Conservation (phyloP, 495 filamentous ascomycete genomes). For the Neurospora sp. region DNA sequence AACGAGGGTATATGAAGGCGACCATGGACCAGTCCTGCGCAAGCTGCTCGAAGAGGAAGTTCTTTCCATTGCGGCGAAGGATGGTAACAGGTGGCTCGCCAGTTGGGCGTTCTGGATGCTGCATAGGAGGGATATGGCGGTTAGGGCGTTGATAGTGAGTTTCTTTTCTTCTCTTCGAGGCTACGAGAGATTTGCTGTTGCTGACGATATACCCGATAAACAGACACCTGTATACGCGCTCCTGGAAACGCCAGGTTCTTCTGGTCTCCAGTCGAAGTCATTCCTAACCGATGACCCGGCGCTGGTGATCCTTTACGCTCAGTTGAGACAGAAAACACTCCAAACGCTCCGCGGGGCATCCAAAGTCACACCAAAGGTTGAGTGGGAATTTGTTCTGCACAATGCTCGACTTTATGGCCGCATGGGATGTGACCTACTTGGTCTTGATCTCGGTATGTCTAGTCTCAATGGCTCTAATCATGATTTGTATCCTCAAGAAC, state of each 20-base stretch:
- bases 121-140: conserved; percentile 69
- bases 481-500: neutral
- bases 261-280: conserved; percentile 56
- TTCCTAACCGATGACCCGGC: conserved; percentile 88
- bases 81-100: conserved; percentile 88
- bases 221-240: conserved; percentile 70
- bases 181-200: neutral
- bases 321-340: conserved; percentile 74
- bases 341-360: conserved; percentile 78
- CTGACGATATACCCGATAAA: conserved; percentile 5
- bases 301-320: conserved; percentile 74
- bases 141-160: conserved; percentile 65
- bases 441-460: conserved; percentile 58
- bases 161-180: neutral
- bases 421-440: conserved; percentile 94
- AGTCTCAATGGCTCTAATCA: neutral
- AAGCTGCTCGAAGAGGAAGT: conserved; percentile 71
- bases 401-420: conserved; percentile 82
- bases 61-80: conserved; percentile 61
- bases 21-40: conserved; percentile 62
- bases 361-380: conserved; percentile 65
- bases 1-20: conserved; percentile 79
- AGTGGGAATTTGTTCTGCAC: conserved; percentile 86
- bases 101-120: conserved; percentile 97
- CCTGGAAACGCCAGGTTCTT: conserved; percentile 47